Evolutionary conservation across 1,284 basidiomycete genomes (phyloP), one percentile per base, ranked within the genome.

Genomic region (Termitomyces sp.): DNA sequence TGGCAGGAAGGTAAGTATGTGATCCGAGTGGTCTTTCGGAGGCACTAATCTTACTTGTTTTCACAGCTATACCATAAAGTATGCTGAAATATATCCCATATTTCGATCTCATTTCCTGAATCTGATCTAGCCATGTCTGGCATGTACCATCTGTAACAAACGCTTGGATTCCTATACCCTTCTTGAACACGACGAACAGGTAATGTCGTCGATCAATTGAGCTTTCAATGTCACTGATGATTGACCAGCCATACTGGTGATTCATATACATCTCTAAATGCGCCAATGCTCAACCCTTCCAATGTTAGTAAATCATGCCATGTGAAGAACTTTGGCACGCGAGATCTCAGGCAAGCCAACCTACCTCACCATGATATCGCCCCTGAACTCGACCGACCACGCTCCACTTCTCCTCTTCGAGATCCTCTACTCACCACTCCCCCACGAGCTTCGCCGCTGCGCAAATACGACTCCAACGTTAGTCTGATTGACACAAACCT

Each of bases 61-160:
- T 40, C 36, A 9, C 59, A 90, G 88, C 73, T 88, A 31, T 91
- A 91, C 65, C 88, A 91, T 69, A 91, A 88, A 76, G 87, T 82
- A 58, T 28, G 69, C 57, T 6, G 9, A 28, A 26, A 44, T 0
- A 3, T 2, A 28, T 13, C 12, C 5, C 1, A n/a, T 26, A 24
- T 3, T 12, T 6, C 24, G 2, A 17, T n/a, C 3, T 43, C 15
- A n/a, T 50, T 41, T 38, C 15, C 31, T 38, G 40, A 21, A 28
- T 39, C 30, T 57, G 46, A 30, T 44, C 7, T 55, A 86, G 86
- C 81, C 83, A 26, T 92, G 89, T 71, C 74, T 90, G 42, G 75
- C 83, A 8, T 92, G 89, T 68, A 82, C 74, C 48, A 73, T 73
- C 30, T 90, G 88, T 62, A 81, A 78, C 63, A 90, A 88, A 65